These are phyloP conservation scores for Magnolia changhungtana DNA, from an alignment of 164 flowering plant genomes.

Conservation along the genomic window DNA sequence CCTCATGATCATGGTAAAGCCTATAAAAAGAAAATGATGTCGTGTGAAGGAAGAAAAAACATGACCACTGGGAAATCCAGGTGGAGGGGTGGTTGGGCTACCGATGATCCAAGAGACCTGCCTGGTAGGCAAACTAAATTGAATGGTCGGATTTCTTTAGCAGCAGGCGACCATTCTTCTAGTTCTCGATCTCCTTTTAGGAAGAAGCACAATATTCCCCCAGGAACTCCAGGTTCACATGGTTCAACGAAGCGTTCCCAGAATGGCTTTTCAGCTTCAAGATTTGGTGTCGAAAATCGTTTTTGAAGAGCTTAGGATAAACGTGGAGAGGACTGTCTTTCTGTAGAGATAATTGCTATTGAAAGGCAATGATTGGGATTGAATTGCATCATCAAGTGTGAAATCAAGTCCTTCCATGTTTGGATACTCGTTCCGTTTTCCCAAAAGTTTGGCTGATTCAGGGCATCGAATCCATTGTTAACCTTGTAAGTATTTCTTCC, in stretches of 20 bases:
- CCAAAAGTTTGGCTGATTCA: not conserved
- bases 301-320: not conserved
- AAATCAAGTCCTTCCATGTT: not conserved
- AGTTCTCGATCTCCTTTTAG: conserved; percentile 29
- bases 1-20: conserved; percentile 27
- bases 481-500: conserved; percentile 13
- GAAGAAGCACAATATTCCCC: conserved; percentile 3
- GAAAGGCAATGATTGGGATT: not conserved
- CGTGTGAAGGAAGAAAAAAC: conserved; percentile 23
- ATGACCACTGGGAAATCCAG: conserved; percentile 35
- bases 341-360: not conserved
- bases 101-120: conserved; percentile 43
- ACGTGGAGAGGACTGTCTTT: not conserved
- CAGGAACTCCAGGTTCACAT: conserved; percentile 23
- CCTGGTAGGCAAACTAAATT: conserved; percentile 12
- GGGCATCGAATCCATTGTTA: conserved; percentile 9
- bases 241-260: conserved; percentile 6
- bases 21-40: conserved; percentile 36
- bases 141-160: conserved; percentile 22
- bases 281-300: too few relatives aligned
- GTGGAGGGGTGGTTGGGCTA: conserved; percentile 52
- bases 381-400: not conserved
- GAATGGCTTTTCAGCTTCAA: conserved; percentile 12
- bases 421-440: not conserved
- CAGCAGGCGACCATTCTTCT: conserved; percentile 23